Evolutionary conservation across 441 rosid genomes (phyloP), one percentile per base, ranked within the genome.

Genomic region (Erodium moschatum): DNA sequence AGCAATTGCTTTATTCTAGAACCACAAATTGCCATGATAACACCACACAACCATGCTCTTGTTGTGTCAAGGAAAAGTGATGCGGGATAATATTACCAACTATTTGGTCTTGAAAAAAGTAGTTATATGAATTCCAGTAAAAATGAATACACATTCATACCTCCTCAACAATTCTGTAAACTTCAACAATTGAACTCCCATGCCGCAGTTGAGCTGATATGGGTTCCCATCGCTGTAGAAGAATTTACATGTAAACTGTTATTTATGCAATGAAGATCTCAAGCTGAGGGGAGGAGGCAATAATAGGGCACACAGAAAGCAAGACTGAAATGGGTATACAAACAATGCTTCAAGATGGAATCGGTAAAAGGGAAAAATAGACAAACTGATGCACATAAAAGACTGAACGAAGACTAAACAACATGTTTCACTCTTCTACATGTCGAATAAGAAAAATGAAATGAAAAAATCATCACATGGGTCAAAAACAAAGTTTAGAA

Each of bases 141-240:
- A 61, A 24, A 38, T 20, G 31, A 62, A 6, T 16, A 65, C 18
- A 35, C 20, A 67, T 31, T 60, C 79, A 69, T 80, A 89, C 99
- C 99, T 95, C 99, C 83, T 95, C 99, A 35, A 90, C 89, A 24
- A 95, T 95, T 81, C 98, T 82, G 72, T 87, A 92, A 69, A 92
- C 97, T 85, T 95, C 99, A 64, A 95, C 94, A 72, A 92, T 86
- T 69, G 99, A 95, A 84, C 84, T 87, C 67, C 93, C 99, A 83
- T 92, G 95, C 73, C 95, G 87, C 79, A 86, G 96, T 72, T 95
- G 97, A 75, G 97, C 89, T 69, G 99, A 95, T 75, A 95, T 89
- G 68, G 96, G 96, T 31, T 89, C 91, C 99, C 99, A 95, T 6
- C 68, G 84, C 99, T 95, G 84, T 71, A 78, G 71, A 72, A 67